A percentile compares a stretch with the other conserved stretches of the same genome.
These are phyloP conservation scores for Penicillium sp. DNA, from an alignment of 2,329 filamentous ascomycete species.

Conservation along the genomic window DNA sequence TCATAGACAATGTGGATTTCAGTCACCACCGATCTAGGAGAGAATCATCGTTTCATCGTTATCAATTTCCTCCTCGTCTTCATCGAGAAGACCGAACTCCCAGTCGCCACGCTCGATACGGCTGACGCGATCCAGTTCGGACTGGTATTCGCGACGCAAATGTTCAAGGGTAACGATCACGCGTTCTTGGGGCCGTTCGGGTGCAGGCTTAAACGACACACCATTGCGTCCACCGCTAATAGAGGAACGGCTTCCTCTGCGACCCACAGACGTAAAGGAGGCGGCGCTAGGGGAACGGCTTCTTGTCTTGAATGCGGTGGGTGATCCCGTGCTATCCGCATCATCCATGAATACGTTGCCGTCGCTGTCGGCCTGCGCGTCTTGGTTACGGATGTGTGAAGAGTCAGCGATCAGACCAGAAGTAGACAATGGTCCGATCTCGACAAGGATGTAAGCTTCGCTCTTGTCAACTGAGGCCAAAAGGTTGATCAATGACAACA, in stretches of 20 bases:
- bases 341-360: slow-evolving; percentile 43
- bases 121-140: slow-evolving; percentile 82
- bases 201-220: slow-evolving; percentile 14
- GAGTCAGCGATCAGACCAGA: slow-evolving; percentile 1
- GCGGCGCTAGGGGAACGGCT: slow-evolving; percentile 20
- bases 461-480: slow-evolving; percentile 80
- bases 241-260: slow-evolving; percentile 23
- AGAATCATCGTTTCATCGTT: slow-evolving; percentile 41
- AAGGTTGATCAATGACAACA: slow-evolving; percentile 90
- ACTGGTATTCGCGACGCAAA: slow-evolving; percentile 84
- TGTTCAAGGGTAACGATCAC: slow-evolving; percentile 83
- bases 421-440: slow-evolving; percentile 38
- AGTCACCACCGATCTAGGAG: slow-evolving; percentile 16
- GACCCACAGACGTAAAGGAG: slow-evolving; percentile 20
- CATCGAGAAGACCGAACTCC: slow-evolving; percentile 60
- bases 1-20: not conserved
- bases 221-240: slow-evolving; percentile 12
- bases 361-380: slow-evolving; percentile 44
- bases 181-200: slow-evolving; percentile 55
- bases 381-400: slow-evolving; percentile 48
- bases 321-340: slow-evolving; percentile 17
- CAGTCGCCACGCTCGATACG: slow-evolving; percentile 89
- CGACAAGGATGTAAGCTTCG: slow-evolving; percentile 72
- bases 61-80: slow-evolving; percentile 28
- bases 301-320: slow-evolving; percentile 15